Conservation (phyloP, 176 grass and related monocot genomes). For the Elymus sibiricus region DNA sequence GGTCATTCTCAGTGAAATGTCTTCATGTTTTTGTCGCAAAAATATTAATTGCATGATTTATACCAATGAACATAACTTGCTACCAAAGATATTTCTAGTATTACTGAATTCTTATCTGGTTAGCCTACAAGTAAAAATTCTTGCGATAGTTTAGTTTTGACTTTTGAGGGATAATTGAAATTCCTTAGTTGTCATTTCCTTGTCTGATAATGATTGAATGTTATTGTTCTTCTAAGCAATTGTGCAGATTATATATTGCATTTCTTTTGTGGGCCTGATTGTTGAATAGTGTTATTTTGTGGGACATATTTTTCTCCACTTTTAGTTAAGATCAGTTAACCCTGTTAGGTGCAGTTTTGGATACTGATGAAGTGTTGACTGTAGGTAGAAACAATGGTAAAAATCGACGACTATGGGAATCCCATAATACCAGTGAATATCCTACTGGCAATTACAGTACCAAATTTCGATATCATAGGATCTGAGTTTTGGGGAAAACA, state of each 20-base stretch:
- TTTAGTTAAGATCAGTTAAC: no score
- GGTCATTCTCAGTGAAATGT: no score
- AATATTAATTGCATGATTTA: slow-evolving; percentile 20
- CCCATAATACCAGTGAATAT: no score
- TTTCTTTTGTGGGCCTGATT: neutral
- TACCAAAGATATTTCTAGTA: neutral
- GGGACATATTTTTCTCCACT: no score
- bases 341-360: no score
- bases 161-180: neutral
- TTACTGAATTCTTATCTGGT: no score
- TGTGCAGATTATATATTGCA: neutral
- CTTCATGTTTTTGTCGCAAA: slow-evolving; percentile 44
- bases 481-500: no score
- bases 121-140: neutral
- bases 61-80: neutral
- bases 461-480: no score
- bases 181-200: neutral
- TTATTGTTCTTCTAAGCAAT: neutral
- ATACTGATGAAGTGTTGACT: no score
- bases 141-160: neutral
- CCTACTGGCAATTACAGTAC: no score
- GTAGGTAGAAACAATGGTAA: no score
- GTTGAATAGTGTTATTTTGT: neutral
- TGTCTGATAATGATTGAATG: neutral
- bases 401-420: no score